Conservation (phyloP, 2,329 filamentous ascomycete genomes). For the Aspergillus texensis region DNA sequence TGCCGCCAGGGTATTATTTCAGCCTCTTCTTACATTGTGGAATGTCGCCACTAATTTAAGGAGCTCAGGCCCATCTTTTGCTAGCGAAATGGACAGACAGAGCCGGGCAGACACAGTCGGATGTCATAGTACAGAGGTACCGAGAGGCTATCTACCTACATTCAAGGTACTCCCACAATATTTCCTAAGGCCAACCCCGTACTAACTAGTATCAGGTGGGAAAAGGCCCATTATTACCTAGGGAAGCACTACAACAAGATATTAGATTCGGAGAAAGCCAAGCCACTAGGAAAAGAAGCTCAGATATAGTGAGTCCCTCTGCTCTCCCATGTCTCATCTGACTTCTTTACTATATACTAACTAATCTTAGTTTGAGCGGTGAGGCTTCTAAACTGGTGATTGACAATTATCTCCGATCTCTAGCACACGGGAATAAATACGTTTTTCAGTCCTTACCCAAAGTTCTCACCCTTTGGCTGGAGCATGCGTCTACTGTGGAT, state of each 20-base stretch:
- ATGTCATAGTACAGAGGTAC: conserved; percentile 78
- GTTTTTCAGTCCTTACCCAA: conserved; percentile 93
- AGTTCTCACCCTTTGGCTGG: conserved; percentile 90
- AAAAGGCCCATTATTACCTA: conserved; percentile 96
- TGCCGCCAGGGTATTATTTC: conserved; percentile 43
- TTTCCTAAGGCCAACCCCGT: neutral
- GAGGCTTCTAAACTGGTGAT: conserved; percentile 87
- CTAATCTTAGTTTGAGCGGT: conserved; percentile 63
- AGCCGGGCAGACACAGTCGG: conserved; percentile 88
- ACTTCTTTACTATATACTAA: conserved; percentile 18
- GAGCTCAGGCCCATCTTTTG: conserved; percentile 71
- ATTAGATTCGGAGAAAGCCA: conserved; percentile 80
- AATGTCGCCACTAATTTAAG: conserved; percentile 11
- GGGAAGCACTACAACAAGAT: conserved; percentile 97
- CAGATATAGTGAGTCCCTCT: conserved; percentile 60
- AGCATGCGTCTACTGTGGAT: conserved; percentile 77
- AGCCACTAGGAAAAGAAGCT: conserved; percentile 75
- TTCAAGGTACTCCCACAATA: conserved; percentile 27
- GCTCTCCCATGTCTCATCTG: neutral
- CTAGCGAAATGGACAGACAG: conserved; percentile 96
- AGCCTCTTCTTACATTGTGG: neutral
- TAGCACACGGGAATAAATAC: conserved; percentile 90
- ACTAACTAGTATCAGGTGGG: conserved; percentile 64
- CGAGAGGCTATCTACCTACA: conserved; percentile 65
- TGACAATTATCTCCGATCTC: conserved; percentile 86